Conservation (phyloP, 1,284 basidiomycete genomes). For the Ganoderma resinaceum region DNA sequence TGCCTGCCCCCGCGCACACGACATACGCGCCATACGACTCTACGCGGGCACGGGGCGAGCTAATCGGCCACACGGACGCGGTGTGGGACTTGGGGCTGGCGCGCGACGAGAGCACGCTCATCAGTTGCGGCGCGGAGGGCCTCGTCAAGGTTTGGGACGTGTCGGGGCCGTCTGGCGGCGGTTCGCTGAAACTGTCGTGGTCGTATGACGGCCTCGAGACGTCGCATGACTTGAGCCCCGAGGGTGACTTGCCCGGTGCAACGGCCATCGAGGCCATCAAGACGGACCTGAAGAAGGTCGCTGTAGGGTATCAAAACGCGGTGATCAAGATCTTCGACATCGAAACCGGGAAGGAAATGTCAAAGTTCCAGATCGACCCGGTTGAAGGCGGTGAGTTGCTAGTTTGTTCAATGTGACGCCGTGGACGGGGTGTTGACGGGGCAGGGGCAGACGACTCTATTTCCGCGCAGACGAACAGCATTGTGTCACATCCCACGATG, state of each 20-base stretch:
- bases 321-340: constrained; percentile 92
- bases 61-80: constrained; percentile 93
- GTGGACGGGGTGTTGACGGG: constrained; percentile 5
- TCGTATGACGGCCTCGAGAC: constrained; percentile 75
- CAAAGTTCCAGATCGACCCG: constrained; percentile 71
- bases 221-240: constrained; percentile 45
- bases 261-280: constrained; percentile 85
- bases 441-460: constrained; percentile 64
- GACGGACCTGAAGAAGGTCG: constrained; percentile 79
- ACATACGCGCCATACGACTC: constrained; percentile 92
- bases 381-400: constrained; percentile 61
- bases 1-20: constrained; percentile 76
- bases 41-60: constrained; percentile 75
- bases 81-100: constrained; percentile 93
- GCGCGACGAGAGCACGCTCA: constrained; percentile 79
- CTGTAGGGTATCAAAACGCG: constrained; percentile 93
- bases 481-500: constrained; percentile 92
- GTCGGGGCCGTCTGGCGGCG: constrained; percentile 62
- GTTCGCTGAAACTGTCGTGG: constrained; percentile 78
- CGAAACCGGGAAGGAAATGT: constrained; percentile 83
- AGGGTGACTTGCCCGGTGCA: constrained; percentile 70
- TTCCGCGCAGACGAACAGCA: constrained; percentile 87
- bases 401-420: neutral
- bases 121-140: constrained; percentile 92
- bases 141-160: constrained; percentile 94